phyloP scores from a whole-genome alignment of 169 alveolate species.

The Cryptosporidium tyzzeri region DNA sequence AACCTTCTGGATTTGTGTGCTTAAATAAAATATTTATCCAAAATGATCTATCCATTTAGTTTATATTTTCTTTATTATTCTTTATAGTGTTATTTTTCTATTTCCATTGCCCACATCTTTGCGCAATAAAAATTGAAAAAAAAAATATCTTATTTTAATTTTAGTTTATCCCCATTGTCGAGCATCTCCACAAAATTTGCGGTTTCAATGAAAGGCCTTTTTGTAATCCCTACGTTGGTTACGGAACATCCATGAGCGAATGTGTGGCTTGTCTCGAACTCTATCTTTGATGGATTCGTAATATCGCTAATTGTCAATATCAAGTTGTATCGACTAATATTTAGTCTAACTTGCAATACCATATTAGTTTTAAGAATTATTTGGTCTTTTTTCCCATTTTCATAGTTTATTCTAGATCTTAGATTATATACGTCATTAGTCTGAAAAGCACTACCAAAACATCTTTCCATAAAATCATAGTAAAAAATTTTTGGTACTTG shows the following conservation, averaged over 20 bases:
- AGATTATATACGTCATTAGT: conserved; percentile 66
- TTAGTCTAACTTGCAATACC: conserved; percentile 66
- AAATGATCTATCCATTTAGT: neutral
- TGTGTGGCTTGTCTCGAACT: conserved; percentile 53
- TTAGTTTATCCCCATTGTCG: conserved; percentile 74
- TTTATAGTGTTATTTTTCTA: neutral
- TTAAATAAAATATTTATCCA: conserved; percentile 10
- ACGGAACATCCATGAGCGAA: conserved; percentile 66
- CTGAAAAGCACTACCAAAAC: conserved; percentile 73
- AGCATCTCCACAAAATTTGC: conserved; percentile 75
- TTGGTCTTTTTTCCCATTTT: conserved; percentile 40
- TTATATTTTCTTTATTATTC: neutral
- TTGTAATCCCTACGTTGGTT: conserved; percentile 48
- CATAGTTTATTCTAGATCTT: conserved; percentile 64
- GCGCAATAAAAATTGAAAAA: neutral
- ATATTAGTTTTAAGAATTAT: conserved; percentile 27
- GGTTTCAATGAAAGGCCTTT: conserved; percentile 67
- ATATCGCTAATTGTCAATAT: conserved; percentile 44
- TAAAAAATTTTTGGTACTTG: conserved; percentile 70
- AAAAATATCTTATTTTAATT: conserved; percentile 22
- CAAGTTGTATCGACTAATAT: conserved; percentile 70
- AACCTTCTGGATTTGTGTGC: neutral
- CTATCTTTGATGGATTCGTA: conserved; percentile 31
- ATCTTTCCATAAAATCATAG: conserved; percentile 67
- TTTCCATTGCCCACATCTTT: neutral